Conservation (phyloP, 352 stramenopile species). For the Phytophthora kernoviae region DNA sequence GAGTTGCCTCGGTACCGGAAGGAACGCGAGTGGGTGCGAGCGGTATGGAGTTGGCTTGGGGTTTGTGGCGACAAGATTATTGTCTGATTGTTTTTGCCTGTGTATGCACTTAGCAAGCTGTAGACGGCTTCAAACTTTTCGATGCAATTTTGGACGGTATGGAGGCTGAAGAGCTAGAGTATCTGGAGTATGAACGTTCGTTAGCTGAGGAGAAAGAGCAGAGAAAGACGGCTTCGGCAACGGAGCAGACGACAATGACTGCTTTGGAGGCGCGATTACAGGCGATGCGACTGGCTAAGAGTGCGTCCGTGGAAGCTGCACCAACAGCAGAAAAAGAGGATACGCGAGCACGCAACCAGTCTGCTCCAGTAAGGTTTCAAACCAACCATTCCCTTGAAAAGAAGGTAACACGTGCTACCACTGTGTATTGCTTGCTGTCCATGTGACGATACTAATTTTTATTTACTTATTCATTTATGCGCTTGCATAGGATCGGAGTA, state of each 20-base stretch:
- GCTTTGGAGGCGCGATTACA: conserved; percentile 61
- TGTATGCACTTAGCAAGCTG: conserved; percentile 57
- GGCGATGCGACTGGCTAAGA: conserved; percentile 52
- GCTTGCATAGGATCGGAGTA: conserved; percentile 30
- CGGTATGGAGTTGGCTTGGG: conserved; percentile 32
- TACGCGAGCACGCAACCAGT: neutral
- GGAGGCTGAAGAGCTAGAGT: conserved; percentile 66
- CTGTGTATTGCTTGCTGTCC: neutral
- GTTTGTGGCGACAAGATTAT: neutral
- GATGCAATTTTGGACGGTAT: conserved; percentile 83
- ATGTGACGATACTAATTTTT: neutral
- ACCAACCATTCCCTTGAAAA: conserved; percentile 14
- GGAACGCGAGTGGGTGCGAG: conserved; percentile 68
- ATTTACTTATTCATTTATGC: neutral
- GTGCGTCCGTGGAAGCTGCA: conserved; percentile 21
- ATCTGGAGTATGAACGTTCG: conserved; percentile 60
- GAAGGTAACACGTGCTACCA: conserved; percentile 27
- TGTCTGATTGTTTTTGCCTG: neutral
- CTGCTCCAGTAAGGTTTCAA: neutral
- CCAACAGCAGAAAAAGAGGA: conserved; percentile 21
- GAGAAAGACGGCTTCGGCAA: conserved; percentile 11
- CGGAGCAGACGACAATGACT: conserved; percentile 19
- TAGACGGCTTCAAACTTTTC: conserved; percentile 64
- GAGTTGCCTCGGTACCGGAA: conserved; percentile 54
- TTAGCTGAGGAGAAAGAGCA: conserved; percentile 31